Conservation (phyloP, 2,329 filamentous ascomycete species). For the Macrophomina phaseolina region DNA sequence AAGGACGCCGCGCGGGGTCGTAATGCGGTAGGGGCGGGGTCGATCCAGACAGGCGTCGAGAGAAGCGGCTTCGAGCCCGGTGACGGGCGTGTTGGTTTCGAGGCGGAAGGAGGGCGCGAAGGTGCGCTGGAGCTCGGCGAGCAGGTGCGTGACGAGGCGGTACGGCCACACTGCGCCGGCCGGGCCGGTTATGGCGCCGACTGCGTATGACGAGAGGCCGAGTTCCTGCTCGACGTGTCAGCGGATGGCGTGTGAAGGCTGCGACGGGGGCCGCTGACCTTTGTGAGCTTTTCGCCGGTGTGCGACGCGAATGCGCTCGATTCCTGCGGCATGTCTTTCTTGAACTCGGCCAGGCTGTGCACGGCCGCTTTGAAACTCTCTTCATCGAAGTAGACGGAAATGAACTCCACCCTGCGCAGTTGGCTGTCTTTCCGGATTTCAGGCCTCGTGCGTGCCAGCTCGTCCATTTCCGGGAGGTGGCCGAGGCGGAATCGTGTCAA, state of each 20-base stretch:
- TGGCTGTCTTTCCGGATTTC: neutral
- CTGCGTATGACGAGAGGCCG: neutral
- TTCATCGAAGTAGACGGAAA: neutral
- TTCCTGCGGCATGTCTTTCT: neutral
- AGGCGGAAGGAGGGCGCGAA: slow-evolving; percentile 40
- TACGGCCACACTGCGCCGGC: slow-evolving; percentile 40
- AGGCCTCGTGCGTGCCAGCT: neutral
- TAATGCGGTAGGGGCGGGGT: neutral
- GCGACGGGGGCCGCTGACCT: no score
- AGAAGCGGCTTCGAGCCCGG: slow-evolving; percentile 32
- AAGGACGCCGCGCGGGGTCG: slow-evolving; percentile 36
- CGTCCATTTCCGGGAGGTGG: neutral
- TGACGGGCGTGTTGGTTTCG: slow-evolving; percentile 47
- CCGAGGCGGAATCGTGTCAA: neutral
- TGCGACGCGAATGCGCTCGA: neutral
- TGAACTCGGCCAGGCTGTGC: neutral
- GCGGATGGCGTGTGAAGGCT: neutral
- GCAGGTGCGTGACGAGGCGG: slow-evolving; percentile 26
- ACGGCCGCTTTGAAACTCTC: neutral
- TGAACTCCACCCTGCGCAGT: neutral
- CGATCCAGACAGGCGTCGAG: neutral
- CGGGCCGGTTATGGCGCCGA: slow-evolving; percentile 34
- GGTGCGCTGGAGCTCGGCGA: neutral
- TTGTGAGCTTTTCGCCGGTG: neutral
- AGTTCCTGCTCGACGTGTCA: neutral